Conservation (phyloP, 768 basidiomycete species). For the Phlebiopsis gigantea region DNA sequence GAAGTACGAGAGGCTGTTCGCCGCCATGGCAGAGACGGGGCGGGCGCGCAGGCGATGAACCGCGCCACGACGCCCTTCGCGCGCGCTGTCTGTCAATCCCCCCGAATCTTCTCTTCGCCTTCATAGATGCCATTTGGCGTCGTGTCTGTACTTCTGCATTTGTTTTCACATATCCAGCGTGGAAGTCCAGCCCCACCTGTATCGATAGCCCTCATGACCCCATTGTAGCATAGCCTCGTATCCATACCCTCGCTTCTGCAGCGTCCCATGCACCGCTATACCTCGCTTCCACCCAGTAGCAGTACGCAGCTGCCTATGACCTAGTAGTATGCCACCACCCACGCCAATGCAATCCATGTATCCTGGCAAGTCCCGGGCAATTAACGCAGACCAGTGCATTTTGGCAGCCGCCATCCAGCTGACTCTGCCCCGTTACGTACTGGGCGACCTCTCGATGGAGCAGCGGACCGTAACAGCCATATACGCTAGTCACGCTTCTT, state of each 20-base stretch:
- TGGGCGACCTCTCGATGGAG: neutral
- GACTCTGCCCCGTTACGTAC: neutral
- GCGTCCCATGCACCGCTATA: neutral
- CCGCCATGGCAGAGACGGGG: neutral
- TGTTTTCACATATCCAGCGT: neutral
- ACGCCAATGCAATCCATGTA: neutral
- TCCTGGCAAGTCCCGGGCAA: neutral
- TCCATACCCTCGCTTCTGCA: neutral
- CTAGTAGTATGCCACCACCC: neutral
- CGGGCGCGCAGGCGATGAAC: neutral
- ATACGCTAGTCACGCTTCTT: neutral
- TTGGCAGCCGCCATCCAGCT: neutral
- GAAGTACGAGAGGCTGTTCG: conserved; percentile 51
- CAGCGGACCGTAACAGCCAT: neutral
- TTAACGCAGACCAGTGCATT: neutral
- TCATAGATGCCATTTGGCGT: neutral
- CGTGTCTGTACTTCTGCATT: neutral
- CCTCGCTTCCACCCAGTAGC: neutral
- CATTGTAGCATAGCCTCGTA: neutral
- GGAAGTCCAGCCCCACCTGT: neutral
- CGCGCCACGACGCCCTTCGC: neutral
- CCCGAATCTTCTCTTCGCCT: neutral
- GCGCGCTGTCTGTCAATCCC: neutral
- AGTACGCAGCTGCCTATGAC: neutral
- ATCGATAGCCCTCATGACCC: neutral